phyloP scores from a whole-genome alignment of 768 basidiomycete genomes.

The Tephrocybe sp. region DNA sequence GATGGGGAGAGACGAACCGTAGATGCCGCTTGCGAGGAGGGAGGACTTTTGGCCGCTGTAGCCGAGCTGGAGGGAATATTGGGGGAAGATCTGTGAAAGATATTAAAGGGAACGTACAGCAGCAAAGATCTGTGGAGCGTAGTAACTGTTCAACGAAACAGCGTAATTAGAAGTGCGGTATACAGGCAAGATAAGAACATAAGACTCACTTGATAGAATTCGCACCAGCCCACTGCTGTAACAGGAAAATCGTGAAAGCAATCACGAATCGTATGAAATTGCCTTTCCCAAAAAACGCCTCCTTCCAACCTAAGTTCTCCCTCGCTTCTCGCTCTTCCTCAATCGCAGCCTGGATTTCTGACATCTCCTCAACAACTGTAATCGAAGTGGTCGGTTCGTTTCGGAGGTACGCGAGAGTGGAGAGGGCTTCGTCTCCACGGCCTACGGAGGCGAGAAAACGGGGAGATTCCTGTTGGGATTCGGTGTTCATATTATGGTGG shows the following conservation, averaged over 20 bases:
- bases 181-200: too few relatives aligned
- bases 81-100: neutral
- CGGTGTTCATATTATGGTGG: too few relatives aligned
- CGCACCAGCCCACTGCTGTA: conserved; percentile 86
- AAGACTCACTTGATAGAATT: conserved; percentile 61
- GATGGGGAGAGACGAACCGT: conserved; percentile 34
- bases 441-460: conserved; percentile 72
- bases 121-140: conserved; percentile 71
- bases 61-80: conserved; percentile 44
- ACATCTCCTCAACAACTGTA: conserved; percentile 55
- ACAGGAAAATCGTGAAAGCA: conserved; percentile 73
- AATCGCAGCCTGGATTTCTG: conserved; percentile 81
- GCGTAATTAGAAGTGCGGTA: too few relatives aligned
- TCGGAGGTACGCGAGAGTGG: conserved; percentile 67
- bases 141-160: conserved; percentile 42
- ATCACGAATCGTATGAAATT: conserved; percentile 84
- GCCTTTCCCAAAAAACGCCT: conserved; percentile 80
- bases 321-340: conserved; percentile 69
- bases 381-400: conserved; percentile 39
- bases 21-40: conserved; percentile 72
- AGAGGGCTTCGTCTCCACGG: conserved; percentile 48
- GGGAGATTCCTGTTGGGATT: conserved; percentile 62
- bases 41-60: conserved; percentile 56
- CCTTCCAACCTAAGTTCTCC: conserved; percentile 59
- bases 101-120: conserved; percentile 25